Evolutionary conservation across 2,329 filamentous ascomycete genomes (phyloP), one percentile per base, ranked within the genome.

Genomic region (Sarocladium brachiariae): DNA sequence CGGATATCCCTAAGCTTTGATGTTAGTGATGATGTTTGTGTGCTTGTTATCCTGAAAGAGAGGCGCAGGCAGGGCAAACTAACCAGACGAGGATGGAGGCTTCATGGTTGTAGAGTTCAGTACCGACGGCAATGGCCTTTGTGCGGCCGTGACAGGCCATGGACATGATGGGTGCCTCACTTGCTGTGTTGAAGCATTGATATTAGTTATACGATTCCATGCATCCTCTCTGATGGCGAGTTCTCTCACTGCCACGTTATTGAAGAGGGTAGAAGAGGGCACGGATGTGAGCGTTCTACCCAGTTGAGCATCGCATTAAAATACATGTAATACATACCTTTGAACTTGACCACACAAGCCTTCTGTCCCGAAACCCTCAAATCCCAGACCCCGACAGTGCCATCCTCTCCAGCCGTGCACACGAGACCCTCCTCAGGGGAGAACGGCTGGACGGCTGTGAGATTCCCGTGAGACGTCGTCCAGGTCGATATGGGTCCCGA

Each of bases 331-430:
- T 41, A 68, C 72, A 57, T 66, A 79, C 68, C 73, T 58, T 63
- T 65, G 63, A 75, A 72, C 54, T 69, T 68, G 8, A 71, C 67
- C 5, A 72, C 72, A 51, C 67, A 64, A 3, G 70, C 69, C 25
- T 61, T 60, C 8, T 57, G 58, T 1, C 64, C 58, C 9, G 72
- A 67, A 27, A 66, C 69, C 53, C 84, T 74, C 56, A 83, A 61
- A 67, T 89, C 86, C 81, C 83, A 86, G 45, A 86, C 67, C 0
- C 71, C 76, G 10, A 89, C 76, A 8, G 73, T 70, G 7, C 87
- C 87, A 61, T 90, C 83, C 63, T 86, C 79, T 43, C 87, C 87
- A 1, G 85, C 80, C 0, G 87, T 90, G 53, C 79, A 80, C 5
- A 89, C 71, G 18, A 83, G 61, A 4, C 74, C 75, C 24, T 72